Base-by-base conservation (phyloP, 257 asterid species). In the Solanum clarkiae region DNA sequence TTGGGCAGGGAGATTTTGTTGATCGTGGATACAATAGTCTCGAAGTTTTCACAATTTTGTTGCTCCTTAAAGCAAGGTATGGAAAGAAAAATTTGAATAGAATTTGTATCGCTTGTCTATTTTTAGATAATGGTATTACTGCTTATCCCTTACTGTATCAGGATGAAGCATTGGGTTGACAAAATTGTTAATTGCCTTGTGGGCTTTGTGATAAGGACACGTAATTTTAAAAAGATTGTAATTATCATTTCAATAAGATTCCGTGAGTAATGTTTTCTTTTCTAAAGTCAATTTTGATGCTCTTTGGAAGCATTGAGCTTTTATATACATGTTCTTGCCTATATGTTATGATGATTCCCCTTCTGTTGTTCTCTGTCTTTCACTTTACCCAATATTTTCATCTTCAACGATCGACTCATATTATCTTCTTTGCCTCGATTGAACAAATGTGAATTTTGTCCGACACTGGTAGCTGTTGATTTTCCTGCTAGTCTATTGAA, bases 21-120 rank as follows among this genome's bases (percentile, higher is more conserved):
- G 99, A 96, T 87, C 99, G 99, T 83, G 99, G 99, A 82, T 96
- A 96, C 86, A 96, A 96, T 87, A 96, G 99, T 90, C 93, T 96
- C 62, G 99, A 96, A 91, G 99, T 96, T 87, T 96, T 96, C 92
- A 93, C 98, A 72, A 96, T 96, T 87, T 94, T 96, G 88, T 92
- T 96, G 93, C 98, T 96, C 68, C 98, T 96, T 82, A 96, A 96
- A 89, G 99, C 99, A 83, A 96, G 99, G 99, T 97, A 87, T 83
- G 90, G 24, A 26, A 51, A 51, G 82, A 77, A 51, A 77, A 51
- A 24, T 26, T 77, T 16, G 16, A 18, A 24, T 26, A 51, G 16
- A 77, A 77, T 51, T 53, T 77, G 22, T 53, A 51, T 77, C 24
- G 26, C 62, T 22, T 51, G 26, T 15, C 63, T 77, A 26, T 47